Percentiles rank a stretch among this genome's conserved stretches.
phyloP scores from a whole-genome alignment of 2,329 filamentous ascomycete species.

The Calonectria pseudoreteaudii region DNA sequence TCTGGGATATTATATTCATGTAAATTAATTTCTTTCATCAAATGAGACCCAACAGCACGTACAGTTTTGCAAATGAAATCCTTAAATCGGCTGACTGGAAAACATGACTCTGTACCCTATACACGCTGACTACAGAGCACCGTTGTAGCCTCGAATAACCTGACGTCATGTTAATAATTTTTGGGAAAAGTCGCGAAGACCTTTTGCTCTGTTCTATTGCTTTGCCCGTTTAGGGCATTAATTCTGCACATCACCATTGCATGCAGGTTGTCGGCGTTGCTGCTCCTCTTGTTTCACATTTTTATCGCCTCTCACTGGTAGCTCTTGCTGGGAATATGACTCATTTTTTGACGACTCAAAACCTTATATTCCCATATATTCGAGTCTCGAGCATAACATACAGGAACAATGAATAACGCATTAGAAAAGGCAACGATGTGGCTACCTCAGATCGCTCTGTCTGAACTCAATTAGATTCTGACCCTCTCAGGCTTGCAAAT shows the following conservation, averaged over 20 bases:
- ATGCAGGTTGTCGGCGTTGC: background rate
- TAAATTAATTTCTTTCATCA: background rate
- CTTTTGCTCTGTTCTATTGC: background rate
- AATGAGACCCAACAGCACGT: background rate
- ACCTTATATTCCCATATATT: background rate
- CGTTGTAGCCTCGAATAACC: background rate
- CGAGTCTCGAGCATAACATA: background rate
- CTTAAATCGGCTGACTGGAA: background rate
- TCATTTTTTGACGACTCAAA: background rate
- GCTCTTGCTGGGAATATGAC: background rate
- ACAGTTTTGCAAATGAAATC: background rate
- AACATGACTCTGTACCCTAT: background rate
- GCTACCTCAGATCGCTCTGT: too few relatives aligned
- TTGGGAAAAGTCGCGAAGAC: background rate
- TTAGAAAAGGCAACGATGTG: background rate
- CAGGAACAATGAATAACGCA: background rate
- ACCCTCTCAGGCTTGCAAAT: background rate
- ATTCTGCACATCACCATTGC: background rate
- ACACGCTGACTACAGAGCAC: too few relatives aligned
- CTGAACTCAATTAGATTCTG: too few relatives aligned
- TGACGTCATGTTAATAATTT: background rate
- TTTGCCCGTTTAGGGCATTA: background rate
- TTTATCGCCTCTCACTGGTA: background rate
- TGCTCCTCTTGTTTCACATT: background rate
- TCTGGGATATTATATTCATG: background rate